Conservation (phyloP, 352 stramenopile genomes). For the Peronosclerospora sorghi region DNA sequence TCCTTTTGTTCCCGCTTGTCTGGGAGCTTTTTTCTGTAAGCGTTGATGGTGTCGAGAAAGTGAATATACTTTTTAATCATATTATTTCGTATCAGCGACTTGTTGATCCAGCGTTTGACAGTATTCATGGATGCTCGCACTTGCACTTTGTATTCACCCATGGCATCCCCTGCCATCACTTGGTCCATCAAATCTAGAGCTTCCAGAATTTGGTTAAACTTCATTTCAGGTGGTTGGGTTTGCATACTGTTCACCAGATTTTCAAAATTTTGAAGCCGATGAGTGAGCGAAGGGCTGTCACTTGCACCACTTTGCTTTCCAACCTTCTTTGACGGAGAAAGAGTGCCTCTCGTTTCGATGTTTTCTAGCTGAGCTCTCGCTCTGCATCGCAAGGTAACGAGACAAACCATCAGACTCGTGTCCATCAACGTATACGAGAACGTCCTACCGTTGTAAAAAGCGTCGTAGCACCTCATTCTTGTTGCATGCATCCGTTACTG, state of each 20-base stretch:
- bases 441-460: slow-evolving; percentile 14
- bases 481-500: slow-evolving; percentile 14
- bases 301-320: background rate
- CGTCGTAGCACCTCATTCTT: slow-evolving; percentile 14
- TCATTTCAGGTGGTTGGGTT: background rate
- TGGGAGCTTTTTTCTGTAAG: slow-evolving; percentile 8
- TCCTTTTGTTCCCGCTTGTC: background rate
- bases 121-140: background rate
- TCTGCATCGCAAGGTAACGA: background rate
- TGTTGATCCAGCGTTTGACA: slow-evolving; percentile 6
- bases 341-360: slow-evolving; percentile 8
- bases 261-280: slow-evolving; percentile 2
- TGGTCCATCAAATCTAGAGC: slow-evolving; percentile 8
- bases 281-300: background rate
- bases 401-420: background rate
- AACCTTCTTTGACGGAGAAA: background rate
- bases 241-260: slow-evolving; percentile 1
- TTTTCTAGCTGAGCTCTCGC: slow-evolving; percentile 16
- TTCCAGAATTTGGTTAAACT: slow-evolving; percentile 3
- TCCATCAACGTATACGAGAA: background rate
- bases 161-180: slow-evolving; percentile 9
- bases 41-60: slow-evolving; percentile 2
- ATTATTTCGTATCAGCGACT: slow-evolving; percentile 2
- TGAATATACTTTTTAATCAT: slow-evolving; percentile 2
- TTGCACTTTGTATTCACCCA: background rate